Base-by-base conservation (phyloP, 169 alveolate species). In the Plasmodium cynomolgi region DNA sequence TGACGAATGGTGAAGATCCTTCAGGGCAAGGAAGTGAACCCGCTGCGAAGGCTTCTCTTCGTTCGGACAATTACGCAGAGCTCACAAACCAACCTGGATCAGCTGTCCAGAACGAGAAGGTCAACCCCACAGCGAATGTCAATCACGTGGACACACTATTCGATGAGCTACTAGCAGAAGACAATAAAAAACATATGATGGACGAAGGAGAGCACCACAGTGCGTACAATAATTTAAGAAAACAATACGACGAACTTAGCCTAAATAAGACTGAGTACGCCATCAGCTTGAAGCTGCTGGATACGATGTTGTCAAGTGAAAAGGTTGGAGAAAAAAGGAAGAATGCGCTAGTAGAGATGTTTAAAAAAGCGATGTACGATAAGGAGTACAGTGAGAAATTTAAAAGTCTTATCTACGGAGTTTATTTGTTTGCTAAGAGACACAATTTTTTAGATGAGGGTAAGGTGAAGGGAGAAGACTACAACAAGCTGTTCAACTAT, bases 341-440 rank as follows among this genome's bases (percentile, higher is more conserved):
- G 33, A 34, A 81, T 23, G 34, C 26, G 17, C 17, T 81, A 31
- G n/a, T 2, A 11, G 20, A 33, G 17, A 50, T 34, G n/a, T 81
- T 81, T 81, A 23, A 81, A 23, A 81, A 81, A 20, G 74, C 39
- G 2, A 26, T 81, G 68, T 3, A 7, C 34, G 88, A 81, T 34
- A 8, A 81, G 39, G 2, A 81, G n/a, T 81, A 50, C 20, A 20
- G 68, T 41, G 68, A 81, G 29, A 23, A 81, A 29, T 50, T 81
- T 50, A 81, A 50, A 50, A 81, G 44, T 31, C 68, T 81, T 34
- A 81, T 81, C 17, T 2, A 26, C 73, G 88, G 88, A 23, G 73
- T 81, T 81, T 81, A 41, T 15, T 23, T 6, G 17, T 81, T 81
- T 54, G 77, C 88, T 9, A 81, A 81, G 44, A 44, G 88, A 44